Conservation (phyloP, 495 filamentous ascomycete species). For the Aspergillus sclerotioniger region DNA sequence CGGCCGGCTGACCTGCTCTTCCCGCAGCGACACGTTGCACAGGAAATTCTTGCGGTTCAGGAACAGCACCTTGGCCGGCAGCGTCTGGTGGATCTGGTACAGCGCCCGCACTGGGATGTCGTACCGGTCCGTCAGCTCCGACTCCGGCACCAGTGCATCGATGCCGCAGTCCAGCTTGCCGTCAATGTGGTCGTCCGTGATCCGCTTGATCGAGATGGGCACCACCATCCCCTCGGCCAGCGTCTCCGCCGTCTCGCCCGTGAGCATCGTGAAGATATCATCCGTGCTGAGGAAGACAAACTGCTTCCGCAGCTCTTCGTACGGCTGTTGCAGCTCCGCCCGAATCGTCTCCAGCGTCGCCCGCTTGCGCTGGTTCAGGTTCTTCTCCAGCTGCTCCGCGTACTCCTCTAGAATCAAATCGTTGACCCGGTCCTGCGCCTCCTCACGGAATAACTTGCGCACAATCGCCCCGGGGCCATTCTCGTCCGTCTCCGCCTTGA, state of each 20-base stretch:
- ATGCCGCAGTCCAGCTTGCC: conserved; percentile 92
- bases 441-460: conserved; percentile 85
- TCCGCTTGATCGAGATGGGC: conserved; percentile 80
- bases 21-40: conserved; percentile 78
- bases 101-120: conserved; percentile 53
- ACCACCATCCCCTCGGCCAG: conserved; percentile 87
- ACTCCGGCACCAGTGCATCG: conserved; percentile 76
- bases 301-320: conserved; percentile 85
- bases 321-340: conserved; percentile 86
- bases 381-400: conserved; percentile 89
- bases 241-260: conserved; percentile 84
- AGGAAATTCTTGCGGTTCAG: conserved; percentile 79
- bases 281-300: conserved; percentile 70
- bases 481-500: conserved; percentile 88
- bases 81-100: conserved; percentile 73
- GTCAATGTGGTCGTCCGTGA: conserved; percentile 88
- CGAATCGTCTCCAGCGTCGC: conserved; percentile 96
- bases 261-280: conserved; percentile 95
- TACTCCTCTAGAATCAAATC: conserved; percentile 96
- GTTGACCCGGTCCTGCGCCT: conserved; percentile 90
- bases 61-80: conserved; percentile 81
- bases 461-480: conserved; percentile 86
- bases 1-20: conserved; percentile 71
- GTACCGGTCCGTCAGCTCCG: conserved; percentile 65
- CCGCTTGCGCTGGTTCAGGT: conserved; percentile 90